Conservation (phyloP, 2,329 filamentous ascomycete genomes). For the Apiospora koreana region DNA sequence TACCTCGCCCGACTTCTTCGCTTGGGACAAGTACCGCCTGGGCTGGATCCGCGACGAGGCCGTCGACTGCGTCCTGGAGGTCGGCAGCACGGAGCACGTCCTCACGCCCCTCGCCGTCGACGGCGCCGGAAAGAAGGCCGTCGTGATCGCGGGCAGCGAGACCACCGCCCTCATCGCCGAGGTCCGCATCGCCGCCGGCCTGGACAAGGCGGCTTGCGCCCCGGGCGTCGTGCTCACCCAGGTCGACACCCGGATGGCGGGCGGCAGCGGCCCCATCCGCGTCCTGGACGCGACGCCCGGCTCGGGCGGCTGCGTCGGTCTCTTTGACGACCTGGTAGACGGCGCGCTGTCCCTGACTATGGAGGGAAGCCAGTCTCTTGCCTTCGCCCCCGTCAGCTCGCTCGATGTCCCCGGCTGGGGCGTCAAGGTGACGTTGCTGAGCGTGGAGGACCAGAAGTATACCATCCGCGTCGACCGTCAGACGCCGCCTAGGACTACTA, state of each 20-base stretch:
- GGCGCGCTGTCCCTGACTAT: neutral
- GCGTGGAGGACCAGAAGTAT: neutral
- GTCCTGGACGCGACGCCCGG: too few species aligned
- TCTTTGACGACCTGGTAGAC: neutral
- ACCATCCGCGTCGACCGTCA: neutral
- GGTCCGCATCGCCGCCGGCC: too few species aligned
- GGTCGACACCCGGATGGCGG: too few species aligned
- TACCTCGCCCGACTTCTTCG: neutral
- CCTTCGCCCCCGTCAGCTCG: neutral
- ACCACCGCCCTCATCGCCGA: too few species aligned
- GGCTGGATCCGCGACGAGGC: neutral
- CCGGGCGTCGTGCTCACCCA: too few species aligned
- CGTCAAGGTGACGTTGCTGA: neutral
- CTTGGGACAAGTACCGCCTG: neutral
- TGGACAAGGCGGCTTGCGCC: too few species aligned
- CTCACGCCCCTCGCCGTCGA: neutral
- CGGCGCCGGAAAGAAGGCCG: neutral
- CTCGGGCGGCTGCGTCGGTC: neutral
- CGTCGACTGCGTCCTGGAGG: neutral
- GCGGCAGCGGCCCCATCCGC: too few species aligned
- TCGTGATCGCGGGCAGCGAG: too few species aligned
- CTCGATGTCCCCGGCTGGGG: neutral
- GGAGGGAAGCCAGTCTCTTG: neutral
- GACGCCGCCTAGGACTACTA: neutral
- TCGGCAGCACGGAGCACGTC: neutral